Base-by-base conservation (phyloP, 495 filamentous ascomycete genomes). In the Haplographium delicatum region DNA sequence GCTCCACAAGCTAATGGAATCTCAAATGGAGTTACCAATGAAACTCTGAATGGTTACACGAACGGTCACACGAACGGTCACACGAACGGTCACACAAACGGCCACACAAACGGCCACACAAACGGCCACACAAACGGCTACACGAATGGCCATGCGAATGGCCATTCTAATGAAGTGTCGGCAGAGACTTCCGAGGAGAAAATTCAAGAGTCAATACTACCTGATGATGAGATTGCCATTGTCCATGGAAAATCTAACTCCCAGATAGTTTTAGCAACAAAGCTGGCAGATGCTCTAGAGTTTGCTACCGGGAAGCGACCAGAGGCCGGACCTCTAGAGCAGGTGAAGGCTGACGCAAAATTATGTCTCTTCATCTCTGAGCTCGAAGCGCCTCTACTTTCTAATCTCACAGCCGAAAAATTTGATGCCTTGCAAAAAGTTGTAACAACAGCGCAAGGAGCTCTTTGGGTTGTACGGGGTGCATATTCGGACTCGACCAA, bases 371-470 rank as follows among this genome's bases (percentile, higher is more conserved):
- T 57, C n/a, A n/a, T 61, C 7, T 25, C 50, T 4, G 58, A 61
- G 25, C 45, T 60, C 28, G 43, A 57, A 5, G 10, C 47, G 13
- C 46, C 58, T 2, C 41, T 60, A 3, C 62, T 79, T 5, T 65
- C 72, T 4, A 64, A 59, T 0, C 57, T 78, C 4, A 70, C 61
- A 3, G 47, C 52, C 5, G 19, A 26, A 8, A 50, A 62, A 15
- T 62, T 74, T 19, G 53, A 61, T 23, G 51, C 64, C 28, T 50
- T 80, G 27, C 59, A 68, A 20, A 58, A 61, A 5, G 62, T 72
- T 1, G 54, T 80, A 26, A 66, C 64, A 15, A 42, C n/a, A 16
- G 53, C 67, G 0, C 23, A 50, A 25, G 55, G 58, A 5, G 31
- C 51, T 13, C 43, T 62, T 5, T 62, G 56, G 56, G 44, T 54